Evolutionary conservation across 805 yeast species (phyloP).

Genomic region (Spathaspora gorwiae): DNA sequence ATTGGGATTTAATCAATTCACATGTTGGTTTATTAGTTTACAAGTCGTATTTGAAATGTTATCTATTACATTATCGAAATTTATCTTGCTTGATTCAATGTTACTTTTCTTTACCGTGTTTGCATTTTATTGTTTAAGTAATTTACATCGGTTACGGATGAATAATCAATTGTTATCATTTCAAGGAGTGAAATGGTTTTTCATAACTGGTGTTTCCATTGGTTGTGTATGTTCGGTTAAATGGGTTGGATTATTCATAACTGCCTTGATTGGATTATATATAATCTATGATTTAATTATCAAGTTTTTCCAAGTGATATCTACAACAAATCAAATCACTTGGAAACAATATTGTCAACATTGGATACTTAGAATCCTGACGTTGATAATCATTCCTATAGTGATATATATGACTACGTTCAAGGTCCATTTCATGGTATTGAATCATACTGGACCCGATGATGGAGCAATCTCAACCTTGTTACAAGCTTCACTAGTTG

Average conservation of each 20-base stretch:
- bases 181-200: constrained; percentile 51
- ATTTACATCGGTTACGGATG: constrained; percentile 45
- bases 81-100: constrained; percentile 89
- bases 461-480: constrained; percentile 87
- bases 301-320: constrained; percentile 34
- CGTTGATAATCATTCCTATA: constrained; percentile 70
- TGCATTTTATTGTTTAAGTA: constrained; percentile 33
- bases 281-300: constrained; percentile 49
- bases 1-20: constrained; percentile 64
- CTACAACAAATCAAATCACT: constrained; percentile 10
- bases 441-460: constrained; percentile 85
- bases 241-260: constrained; percentile 78
- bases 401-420: constrained; percentile 67
- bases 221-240: constrained; percentile 84
- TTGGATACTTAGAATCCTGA: constrained; percentile 65
- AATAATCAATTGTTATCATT: constrained; percentile 31
- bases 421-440: constrained; percentile 72
- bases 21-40: constrained; percentile 74
- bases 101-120: constrained; percentile 77
- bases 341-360: constrained; percentile 44
- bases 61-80: constrained; percentile 79
- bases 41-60: constrained; percentile 82
- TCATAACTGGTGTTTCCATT: constrained; percentile 58
- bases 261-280: constrained; percentile 56
- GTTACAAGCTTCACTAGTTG: constrained; percentile 80